Base-by-base conservation (phyloP, 2,329 filamentous ascomycete species). In the Colletotrichum tropicale region DNA sequence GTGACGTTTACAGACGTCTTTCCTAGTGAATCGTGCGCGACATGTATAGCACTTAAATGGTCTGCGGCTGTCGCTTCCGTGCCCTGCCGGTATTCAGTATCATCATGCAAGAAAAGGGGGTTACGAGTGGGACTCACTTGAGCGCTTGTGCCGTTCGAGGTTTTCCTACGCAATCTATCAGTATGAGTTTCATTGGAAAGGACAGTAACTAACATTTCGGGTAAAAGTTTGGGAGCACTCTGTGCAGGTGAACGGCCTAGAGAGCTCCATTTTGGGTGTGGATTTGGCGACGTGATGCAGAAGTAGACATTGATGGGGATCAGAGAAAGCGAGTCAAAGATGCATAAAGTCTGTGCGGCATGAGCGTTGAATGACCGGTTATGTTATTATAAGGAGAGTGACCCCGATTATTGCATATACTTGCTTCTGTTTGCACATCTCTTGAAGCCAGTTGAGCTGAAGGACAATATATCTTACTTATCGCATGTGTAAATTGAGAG, bases 1-100 rank as follows among this genome's bases (percentile, higher is more conserved):
- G 16, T 78, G 78, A 2, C 78, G 66, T 43, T 80, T 80, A 56
- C 76, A 80, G 15, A 78, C 75, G 32, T 79, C 78, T 28, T 77
- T 72, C 21, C 75, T 71, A 2, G 78, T 77, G 43, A 80, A 79
- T 8, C 77, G 43, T 9, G 76, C 71, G 26, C 77, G 76, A 32
- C 79, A 80, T 21, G 64, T 69, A 21, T 74, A 55, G 21, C 79
- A 80, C 43, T 71, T 76, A 24, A 77, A 80, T 3, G 79, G 78
- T 5, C 73, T 71, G n/a, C 69, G 77, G n/a, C 65, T 75, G 15
- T 76, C 73, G 24, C 71, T 76, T 3, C 75, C 78, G 38, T 80
- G 79, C 70, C 75, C 79, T 80, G 16, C 6, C 13, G 6, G 16
- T n/a, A 15, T 21, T 77, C 30, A 76, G 75, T 34, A 65, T 28